Conservation (phyloP, 129 eudicot species). For the sunflower (Helianthus annuus) region HanXRQr2.0-SUNRISE NC_035447.2:24962745-24963244, state of each 20-base stretch:
- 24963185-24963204: conserved; percentile 30
- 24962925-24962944: background rate
- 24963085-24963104: background rate
- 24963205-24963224: conserved; percentile 31
- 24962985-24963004: background rate
- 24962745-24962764: background rate
- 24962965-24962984: background rate
- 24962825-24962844: conserved; percentile 36
- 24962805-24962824: conserved; percentile 23
- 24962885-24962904: background rate
- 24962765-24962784: conserved; percentile 9
- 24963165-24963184: conserved; percentile 39
- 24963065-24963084: background rate
- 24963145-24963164: conserved; percentile 16
- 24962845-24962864: conserved; percentile 29
- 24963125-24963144: conserved; percentile 9
- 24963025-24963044: background rate
- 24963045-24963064: background rate
- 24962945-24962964: conserved; percentile 5
- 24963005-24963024: background rate
- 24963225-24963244: conserved; percentile 15
- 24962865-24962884: conserved; percentile 32
- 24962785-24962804: conserved; percentile 15
- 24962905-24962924: background rate
- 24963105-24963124: conserved; percentile 15